Conservation (phyloP, 108 stramenopile genomes). For the Pseudonitzschia multiseries region DNA sequence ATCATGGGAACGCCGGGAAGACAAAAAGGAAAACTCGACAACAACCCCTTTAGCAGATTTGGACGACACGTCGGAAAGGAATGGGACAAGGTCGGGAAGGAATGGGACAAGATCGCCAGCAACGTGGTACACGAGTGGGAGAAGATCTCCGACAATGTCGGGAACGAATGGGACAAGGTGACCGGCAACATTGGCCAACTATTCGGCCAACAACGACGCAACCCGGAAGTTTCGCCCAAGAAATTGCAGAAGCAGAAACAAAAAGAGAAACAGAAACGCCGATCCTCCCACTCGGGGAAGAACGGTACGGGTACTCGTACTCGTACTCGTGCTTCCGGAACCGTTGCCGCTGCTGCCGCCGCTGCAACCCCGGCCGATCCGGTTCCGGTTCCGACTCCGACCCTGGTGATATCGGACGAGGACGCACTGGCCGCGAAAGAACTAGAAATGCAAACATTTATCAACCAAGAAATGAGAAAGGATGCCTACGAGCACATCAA, state of each 20-base stretch:
- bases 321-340: too few species aligned
- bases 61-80: conserved; percentile 43
- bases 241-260: background rate
- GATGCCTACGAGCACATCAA: conserved; percentile 52
- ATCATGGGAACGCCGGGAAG: conserved; percentile 6
- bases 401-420: background rate
- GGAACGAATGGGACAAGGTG: conserved; percentile 18
- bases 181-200: conserved; percentile 8
- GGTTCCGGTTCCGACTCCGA: background rate
- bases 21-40: background rate
- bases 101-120: conserved; percentile 14
- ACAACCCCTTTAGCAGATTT: conserved; percentile 35
- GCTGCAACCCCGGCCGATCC: background rate
- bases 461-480: conserved; percentile 44
- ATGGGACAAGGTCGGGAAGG: conserved; percentile 39
- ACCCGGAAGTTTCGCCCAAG: background rate
- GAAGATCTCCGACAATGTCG: background rate
- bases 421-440: background rate
- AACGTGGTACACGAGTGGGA: conserved; percentile 11
- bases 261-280: too few species aligned
- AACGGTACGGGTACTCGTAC: too few species aligned
- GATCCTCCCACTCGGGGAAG: too few species aligned
- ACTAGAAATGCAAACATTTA: conserved; percentile 38
- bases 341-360: too few species aligned
- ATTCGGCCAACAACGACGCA: conserved; percentile 14